Percentiles rank a stretch among this genome's conserved stretches.
Evolutionary conservation across 1,139 yeast genomes (phyloP).

Genomic region (Hemisphaericaspora subhashii): DNA sequence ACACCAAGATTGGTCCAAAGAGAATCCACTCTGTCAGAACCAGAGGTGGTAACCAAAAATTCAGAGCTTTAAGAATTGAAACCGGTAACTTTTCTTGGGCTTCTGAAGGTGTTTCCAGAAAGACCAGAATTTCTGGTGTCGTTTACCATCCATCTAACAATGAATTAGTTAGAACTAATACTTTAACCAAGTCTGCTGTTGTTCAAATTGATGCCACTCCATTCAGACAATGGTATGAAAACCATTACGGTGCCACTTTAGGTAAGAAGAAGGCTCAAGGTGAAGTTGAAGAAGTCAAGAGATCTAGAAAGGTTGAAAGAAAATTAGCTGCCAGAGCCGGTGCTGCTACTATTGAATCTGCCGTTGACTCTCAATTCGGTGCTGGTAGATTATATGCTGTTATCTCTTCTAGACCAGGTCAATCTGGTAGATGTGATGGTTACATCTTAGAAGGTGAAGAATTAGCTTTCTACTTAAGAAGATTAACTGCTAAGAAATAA

Average conservation of each 20-base stretch:
- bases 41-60: conserved; percentile 99
- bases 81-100: conserved; percentile 99
- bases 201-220: conserved; percentile 99
- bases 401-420: conserved; percentile 99
- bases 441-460: conserved; percentile 99
- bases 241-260: conserved; percentile 92
- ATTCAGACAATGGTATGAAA: conserved; percentile 99
- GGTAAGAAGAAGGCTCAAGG: conserved; percentile 72
- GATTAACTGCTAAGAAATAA: conserved; percentile 99
- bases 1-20: conserved; percentile 99
- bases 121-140: conserved; percentile 98
- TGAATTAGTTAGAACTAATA: conserved; percentile 99
- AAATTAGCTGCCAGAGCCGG: conserved; percentile 91
- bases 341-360: conserved; percentile 79
- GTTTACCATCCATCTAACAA: conserved; percentile 99
- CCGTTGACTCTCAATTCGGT: conserved; percentile 94
- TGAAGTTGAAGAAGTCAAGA: conserved; percentile 57
- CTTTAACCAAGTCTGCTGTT: conserved; percentile 97
- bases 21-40: conserved; percentile 99
- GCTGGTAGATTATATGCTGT: conserved; percentile 99
- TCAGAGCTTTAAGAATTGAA: conserved; percentile 99
- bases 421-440: conserved; percentile 99
- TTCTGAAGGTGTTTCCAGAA: conserved; percentile 96
- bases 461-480: conserved; percentile 99
- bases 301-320: conserved; percentile 83